Conservation (phyloP, 495 filamentous ascomycete species). For the Penicillium mononematosum region DNA sequence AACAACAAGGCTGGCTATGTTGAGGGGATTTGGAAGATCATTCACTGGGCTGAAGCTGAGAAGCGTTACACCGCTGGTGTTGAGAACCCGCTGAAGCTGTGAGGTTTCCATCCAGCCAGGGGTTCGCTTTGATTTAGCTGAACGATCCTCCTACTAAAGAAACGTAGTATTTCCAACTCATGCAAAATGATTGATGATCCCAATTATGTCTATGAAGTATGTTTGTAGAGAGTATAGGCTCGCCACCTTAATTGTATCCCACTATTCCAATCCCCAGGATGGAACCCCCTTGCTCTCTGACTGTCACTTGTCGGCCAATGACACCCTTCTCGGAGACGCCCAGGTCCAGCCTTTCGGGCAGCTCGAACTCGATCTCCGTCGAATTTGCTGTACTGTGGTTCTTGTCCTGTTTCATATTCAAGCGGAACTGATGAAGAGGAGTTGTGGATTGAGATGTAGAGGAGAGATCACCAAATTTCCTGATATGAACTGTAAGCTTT, state of each 20-base stretch:
- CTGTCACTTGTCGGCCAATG: slow-evolving; percentile 39
- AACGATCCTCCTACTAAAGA: background rate
- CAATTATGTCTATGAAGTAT: slow-evolving; percentile 7
- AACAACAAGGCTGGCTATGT: slow-evolving; percentile 98
- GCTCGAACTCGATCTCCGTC: slow-evolving; percentile 45
- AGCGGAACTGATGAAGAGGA: slow-evolving; percentile 29
- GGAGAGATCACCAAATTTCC: slow-evolving; percentile 41
- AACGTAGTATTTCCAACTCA: background rate
- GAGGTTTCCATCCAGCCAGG: background rate
- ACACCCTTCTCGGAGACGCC: slow-evolving; percentile 45
- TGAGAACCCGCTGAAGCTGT: slow-evolving; percentile 31
- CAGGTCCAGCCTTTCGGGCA: slow-evolving; percentile 60
- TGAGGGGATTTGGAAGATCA: slow-evolving; percentile 87
- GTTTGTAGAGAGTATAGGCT: slow-evolving; percentile 1
- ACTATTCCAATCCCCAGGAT: slow-evolving; percentile 39
- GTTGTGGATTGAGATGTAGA: background rate
- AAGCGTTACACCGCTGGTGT: slow-evolving; percentile 58
- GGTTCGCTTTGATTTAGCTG: background rate
- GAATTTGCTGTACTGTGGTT: background rate
- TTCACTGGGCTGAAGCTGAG: slow-evolving; percentile 94
- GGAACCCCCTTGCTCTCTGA: slow-evolving; percentile 26
- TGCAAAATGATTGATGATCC: background rate
- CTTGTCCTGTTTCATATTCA: slow-evolving; percentile 17
- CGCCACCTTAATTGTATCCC: slow-evolving; percentile 34
- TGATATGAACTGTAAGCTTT: slow-evolving; percentile 15